A percentile compares a stretch with the other conserved stretches of the same genome.
Conservation (phyloP, 768 basidiomycete species). For the Mycena galopus region DNA sequence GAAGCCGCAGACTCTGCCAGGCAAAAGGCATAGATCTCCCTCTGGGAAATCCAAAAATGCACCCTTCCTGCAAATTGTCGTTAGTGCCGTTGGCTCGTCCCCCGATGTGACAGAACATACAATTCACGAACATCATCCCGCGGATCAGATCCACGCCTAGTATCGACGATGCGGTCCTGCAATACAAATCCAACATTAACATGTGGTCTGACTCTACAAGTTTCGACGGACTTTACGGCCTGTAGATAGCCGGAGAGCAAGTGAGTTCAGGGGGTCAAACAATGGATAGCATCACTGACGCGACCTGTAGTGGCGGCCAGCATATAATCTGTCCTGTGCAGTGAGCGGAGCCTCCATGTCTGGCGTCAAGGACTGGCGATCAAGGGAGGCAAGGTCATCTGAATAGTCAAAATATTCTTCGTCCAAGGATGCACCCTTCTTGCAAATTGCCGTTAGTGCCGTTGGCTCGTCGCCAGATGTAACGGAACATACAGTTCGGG, state of each 20-base stretch:
- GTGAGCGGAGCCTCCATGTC: slow-evolving; percentile 17
- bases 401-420: slow-evolving; percentile 2
- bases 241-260: not conserved
- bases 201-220: too few relatives aligned
- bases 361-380: slow-evolving; percentile 19
- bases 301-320: slow-evolving; percentile 22
- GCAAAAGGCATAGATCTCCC: slow-evolving; percentile 50
- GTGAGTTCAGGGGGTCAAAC: slow-evolving; percentile 1
- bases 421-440: too few relatives aligned
- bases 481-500: slow-evolving; percentile 9
- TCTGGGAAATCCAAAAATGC: slow-evolving; percentile 44
- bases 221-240: slow-evolving; percentile 20
- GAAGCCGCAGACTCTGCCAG: slow-evolving; percentile 54
- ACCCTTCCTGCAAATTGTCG: slow-evolving; percentile 8
- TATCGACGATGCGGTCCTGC: slow-evolving; percentile 40
- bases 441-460: slow-evolving; percentile 13
- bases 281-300: too few relatives aligned
- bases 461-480: slow-evolving; percentile 24
- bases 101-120: not conserved
- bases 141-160: slow-evolving; percentile 21
- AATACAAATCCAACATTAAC: too few relatives aligned
- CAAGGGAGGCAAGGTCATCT: slow-evolving; percentile 14
- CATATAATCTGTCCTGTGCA: slow-evolving; percentile 20
- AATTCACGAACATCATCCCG: slow-evolving; percentile 15
- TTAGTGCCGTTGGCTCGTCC: not conserved